phyloP scores from a whole-genome alignment of 2,329 filamentous ascomycete genomes.

The Nectriaceae sp. region DNA sequence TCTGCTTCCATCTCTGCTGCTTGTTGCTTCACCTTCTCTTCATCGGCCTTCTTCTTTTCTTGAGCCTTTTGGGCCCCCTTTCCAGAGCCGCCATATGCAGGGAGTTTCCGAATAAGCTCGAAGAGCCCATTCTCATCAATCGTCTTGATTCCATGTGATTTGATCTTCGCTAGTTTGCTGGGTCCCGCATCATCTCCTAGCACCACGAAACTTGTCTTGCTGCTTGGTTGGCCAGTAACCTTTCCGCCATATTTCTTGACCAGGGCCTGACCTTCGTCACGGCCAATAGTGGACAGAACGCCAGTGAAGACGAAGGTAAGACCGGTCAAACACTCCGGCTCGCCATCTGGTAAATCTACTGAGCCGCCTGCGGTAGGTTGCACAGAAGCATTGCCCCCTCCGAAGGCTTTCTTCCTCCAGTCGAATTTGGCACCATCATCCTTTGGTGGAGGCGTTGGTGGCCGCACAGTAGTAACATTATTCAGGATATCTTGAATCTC shows the following conservation, averaged over 20 bases:
- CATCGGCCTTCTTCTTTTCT: constrained; percentile 82
- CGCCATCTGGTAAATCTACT: constrained; percentile 77
- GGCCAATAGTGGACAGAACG: constrained; percentile 74
- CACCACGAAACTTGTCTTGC: constrained; percentile 92
- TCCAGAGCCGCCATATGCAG: constrained; percentile 83
- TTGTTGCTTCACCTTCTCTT: constrained; percentile 77
- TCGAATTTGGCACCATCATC: constrained; percentile 76
- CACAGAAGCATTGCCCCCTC: constrained; percentile 59
- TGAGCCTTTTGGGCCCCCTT: constrained; percentile 84
- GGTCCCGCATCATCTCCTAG: constrained; percentile 90
- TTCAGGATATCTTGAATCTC: constrained; percentile 81
- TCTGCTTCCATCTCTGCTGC: constrained; percentile 84
- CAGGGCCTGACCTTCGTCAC: constrained; percentile 81
- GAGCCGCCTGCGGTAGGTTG: constrained; percentile 60
- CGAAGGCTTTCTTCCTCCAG: constrained; percentile 63
- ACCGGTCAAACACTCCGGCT: constrained; percentile 86
- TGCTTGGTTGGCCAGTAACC: constrained; percentile 80
- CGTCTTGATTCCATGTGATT: constrained; percentile 77
- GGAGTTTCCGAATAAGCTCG: constrained; percentile 76
- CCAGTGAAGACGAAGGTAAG: constrained; percentile 96
- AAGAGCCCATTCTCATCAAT: constrained; percentile 95
- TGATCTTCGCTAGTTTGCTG: constrained; percentile 87
- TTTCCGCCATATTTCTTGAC: constrained; percentile 96
- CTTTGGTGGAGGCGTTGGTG: constrained; percentile 80
- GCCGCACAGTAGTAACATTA: constrained; percentile 78